Evolutionary conservation across 495 filamentous ascomycete genomes (phyloP), one percentile per base, ranked within the genome.

Genomic region (Penicillium goetzii): DNA sequence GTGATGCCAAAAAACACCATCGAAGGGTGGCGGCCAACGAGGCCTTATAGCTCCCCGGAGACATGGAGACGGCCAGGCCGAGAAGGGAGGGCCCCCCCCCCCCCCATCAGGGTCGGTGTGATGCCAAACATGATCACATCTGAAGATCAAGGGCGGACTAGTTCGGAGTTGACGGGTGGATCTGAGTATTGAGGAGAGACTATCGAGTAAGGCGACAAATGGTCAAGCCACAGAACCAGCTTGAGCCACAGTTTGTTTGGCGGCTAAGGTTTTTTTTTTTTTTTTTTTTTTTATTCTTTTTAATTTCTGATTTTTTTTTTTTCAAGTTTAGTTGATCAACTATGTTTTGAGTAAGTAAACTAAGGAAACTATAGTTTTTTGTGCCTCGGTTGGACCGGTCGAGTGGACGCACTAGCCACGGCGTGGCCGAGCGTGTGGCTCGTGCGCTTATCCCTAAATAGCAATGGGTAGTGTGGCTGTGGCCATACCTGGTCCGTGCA

Each of bases 101-200:
- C 30, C 30, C 30, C 30, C 6, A 51, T 56, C 55, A 59, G 60
- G 61, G 61, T 61, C 62, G 49, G 49, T 52, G 51, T 54, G 63
- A 62, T 67, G 60, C 56, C 61, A 50, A 40, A 67, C 64, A 63
- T 25, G 59, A 71, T 68, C 66, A 68, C 59, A 66, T 65, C 34
- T 69, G 68, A 72, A 71, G 68, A 73, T 73, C 71, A 73, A 68
- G 68, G 70, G 65, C 69, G 69, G 70, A 70, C 66, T 71, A 73
- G 70, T 68, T 69, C 63, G 70, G 70, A 12, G n/a, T 64, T 68
- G 54, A 64, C 51, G 56, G 58, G 41, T 66, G 62, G 63, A 71
- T 62, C 56, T 38, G 49, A n/a, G 49, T 32, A 51, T 38, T 38
- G 51, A 59, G 53, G 53, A 61, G 53, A 61, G 64, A 59, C 69